phyloP scores from a whole-genome alignment of 768 basidiomycete species.

The Glaciozyma antarctica region DNA sequence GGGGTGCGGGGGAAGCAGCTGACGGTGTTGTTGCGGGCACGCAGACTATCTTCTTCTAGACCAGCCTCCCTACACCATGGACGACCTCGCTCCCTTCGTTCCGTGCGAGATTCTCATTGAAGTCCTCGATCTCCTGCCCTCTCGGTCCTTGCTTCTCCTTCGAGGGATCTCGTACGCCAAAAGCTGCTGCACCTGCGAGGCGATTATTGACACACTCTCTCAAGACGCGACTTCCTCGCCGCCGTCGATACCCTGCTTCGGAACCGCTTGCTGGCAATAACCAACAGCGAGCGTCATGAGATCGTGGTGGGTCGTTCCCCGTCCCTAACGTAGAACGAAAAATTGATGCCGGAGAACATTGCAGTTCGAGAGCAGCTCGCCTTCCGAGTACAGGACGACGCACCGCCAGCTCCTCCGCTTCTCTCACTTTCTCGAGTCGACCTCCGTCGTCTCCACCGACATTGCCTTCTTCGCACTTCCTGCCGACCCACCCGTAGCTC shows the following conservation, averaged over 20 bases:
- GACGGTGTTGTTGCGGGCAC: too few species aligned
- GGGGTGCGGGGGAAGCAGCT: too few species aligned
- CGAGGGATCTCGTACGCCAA: constrained; percentile 10
- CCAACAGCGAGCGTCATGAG: neutral
- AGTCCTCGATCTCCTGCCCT: constrained; percentile 6
- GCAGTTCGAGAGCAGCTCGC: neutral
- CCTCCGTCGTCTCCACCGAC: neutral
- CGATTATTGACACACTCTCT: neutral
- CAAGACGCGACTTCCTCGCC: constrained; percentile 9
- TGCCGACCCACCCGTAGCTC: neutral
- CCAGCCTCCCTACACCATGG: too few species aligned
- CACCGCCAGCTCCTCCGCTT: constrained; percentile 5
- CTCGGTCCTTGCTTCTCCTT: neutral
- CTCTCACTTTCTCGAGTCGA: constrained; percentile 3
- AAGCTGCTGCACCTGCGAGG: neutral
- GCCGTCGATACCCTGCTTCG: constrained; percentile 14
- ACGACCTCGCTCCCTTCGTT: too few species aligned
- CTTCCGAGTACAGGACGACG: neutral
- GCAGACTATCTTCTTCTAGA: too few species aligned
- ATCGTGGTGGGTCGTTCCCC: neutral
- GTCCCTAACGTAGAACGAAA: neutral
- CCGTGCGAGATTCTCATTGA: constrained; percentile 5
- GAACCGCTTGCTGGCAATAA: neutral
- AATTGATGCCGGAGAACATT: neutral
- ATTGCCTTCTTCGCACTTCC: constrained; percentile 8